Percentiles rank a stretch among this genome's conserved stretches.
Evolutionary conservation across 2,329 filamentous ascomycete species (phyloP).

Genomic region (Aspergillus sp.): DNA sequence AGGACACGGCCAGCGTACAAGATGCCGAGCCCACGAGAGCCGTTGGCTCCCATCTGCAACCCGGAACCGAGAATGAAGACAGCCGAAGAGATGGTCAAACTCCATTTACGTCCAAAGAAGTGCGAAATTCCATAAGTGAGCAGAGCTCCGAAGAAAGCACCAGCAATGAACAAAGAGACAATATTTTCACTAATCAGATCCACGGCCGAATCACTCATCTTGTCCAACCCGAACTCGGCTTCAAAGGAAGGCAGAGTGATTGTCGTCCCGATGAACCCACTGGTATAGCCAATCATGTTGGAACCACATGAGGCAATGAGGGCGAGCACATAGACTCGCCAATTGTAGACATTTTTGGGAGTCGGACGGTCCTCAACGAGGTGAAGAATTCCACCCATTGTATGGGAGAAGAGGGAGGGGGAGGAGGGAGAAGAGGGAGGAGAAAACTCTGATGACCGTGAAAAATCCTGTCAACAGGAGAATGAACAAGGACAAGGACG

Average conservation of each 20-base stretch:
- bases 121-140: constrained; percentile 65
- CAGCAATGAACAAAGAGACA: constrained; percentile 77
- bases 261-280: constrained; percentile 77
- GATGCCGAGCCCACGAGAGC: constrained; percentile 59
- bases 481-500: constrained; percentile 3
- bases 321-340: constrained; percentile 59
- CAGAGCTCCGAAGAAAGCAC: constrained; percentile 74
- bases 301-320: constrained; percentile 58
- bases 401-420: constrained; percentile 11
- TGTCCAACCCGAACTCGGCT: constrained; percentile 64
- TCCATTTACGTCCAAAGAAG: constrained; percentile 65
- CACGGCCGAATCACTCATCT: constrained; percentile 51
- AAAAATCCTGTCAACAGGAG: neutral
- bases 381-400: constrained; percentile 36
- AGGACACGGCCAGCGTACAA: constrained; percentile 57
- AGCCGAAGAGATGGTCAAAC: constrained; percentile 61
- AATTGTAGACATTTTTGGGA: constrained; percentile 61
- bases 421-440: constrained; percentile 5
- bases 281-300: constrained; percentile 65
- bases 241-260: constrained; percentile 69
- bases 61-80: constrained; percentile 69
- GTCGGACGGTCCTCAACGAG: constrained; percentile 53
- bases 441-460: constrained; percentile 1
- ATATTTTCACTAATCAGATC: constrained; percentile 70
- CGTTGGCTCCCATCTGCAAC: constrained; percentile 66